Base-by-base conservation (phyloP, 306 rosid genomes). In the Prunus davidiana region DNA sequence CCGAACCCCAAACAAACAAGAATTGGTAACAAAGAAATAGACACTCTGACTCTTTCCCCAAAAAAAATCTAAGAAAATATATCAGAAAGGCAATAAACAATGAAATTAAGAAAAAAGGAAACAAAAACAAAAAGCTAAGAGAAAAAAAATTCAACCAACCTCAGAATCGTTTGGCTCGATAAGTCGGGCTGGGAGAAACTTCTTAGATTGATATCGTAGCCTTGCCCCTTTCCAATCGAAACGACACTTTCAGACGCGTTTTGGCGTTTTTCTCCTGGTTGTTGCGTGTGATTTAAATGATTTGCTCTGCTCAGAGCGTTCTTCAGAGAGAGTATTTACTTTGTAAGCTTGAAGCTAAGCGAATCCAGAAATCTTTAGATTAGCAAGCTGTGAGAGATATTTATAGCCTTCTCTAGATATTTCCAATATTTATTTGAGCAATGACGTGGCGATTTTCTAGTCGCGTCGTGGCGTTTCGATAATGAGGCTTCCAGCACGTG, bases 401-500 rank as follows among this genome's bases (percentile, higher is more conserved):
- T 90, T 92, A 92, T 92, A 90, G 76, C 86, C 93, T 87, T 88
- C 89, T 89, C 91, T 74, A 80, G 97, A 90, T 81, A 82, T 82
- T 88, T 89, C 91, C 70, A 76, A 50, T 57, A 27, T 32, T 25
- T 38, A 8, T 3, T 3, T 12, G 2, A 25, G 5, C 1, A 15
- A 16, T 77, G 87, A 88, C 91, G 96, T 83, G 93, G 92, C 87
- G 8, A 0, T 27, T 79, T 30, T 64, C 41, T 75, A 76, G 91
- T 73, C 80, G 88, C 63, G 64, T 74, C 63, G 60, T 70, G 76
- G 62, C 72, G 83, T 77, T 72, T 78, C 82, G 70, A 67, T 11
- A 2, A 76, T 83, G 69, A 24, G 55, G 46, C 43, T 64, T 15
- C 14, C 41, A 75, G 58, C 91, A 79, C 87, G 91, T 83, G 93